Conservation (phyloP, 352 stramenopile genomes). For the Phytophthora syringae region DNA sequence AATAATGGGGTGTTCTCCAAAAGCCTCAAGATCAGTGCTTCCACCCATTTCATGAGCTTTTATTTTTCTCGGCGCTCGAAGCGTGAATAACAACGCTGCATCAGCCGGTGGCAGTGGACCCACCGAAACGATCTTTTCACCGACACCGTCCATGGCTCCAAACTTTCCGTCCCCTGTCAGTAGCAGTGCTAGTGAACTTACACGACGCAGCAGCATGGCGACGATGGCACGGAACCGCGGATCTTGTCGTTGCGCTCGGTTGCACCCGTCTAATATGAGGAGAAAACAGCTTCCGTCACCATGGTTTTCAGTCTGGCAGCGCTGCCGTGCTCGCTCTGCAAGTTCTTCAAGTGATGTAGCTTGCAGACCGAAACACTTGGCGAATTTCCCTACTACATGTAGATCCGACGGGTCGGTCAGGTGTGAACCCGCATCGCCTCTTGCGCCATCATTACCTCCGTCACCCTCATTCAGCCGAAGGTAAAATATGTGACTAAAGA, state of each 20-base stretch:
- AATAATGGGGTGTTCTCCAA: constrained; percentile 73
- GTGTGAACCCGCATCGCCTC: constrained; percentile 4
- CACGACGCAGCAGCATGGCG: constrained; percentile 62
- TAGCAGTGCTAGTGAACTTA: constrained; percentile 66
- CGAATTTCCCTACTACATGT: constrained; percentile 41
- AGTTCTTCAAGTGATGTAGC: constrained; percentile 48
- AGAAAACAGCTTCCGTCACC: constrained; percentile 55
- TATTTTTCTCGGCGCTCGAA: constrained; percentile 77
- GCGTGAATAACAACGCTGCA: constrained; percentile 75
- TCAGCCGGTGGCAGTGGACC: constrained; percentile 70
- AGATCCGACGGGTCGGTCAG: constrained; percentile 3
- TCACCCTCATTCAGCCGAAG: constrained; percentile 37
- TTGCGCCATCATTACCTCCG: constrained; percentile 32
- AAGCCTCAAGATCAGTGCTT: constrained; percentile 59
- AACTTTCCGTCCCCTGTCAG: constrained; percentile 78
- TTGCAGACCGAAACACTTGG: constrained; percentile 52
- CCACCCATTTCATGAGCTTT: constrained; percentile 83
- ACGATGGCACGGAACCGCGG: constrained; percentile 53
- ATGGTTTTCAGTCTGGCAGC: constrained; percentile 32
- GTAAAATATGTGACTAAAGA: constrained; percentile 84
- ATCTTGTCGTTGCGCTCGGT: constrained; percentile 53
- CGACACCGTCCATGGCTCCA: constrained; percentile 78
- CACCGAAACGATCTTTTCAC: constrained; percentile 78
- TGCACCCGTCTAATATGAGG: constrained; percentile 83
- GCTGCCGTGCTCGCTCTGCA: constrained; percentile 58